These are phyloP conservation scores for Aspergillus sp. DNA, from an alignment of 2,329 filamentous ascomycete genomes.

Conservation along the genomic window DNA sequence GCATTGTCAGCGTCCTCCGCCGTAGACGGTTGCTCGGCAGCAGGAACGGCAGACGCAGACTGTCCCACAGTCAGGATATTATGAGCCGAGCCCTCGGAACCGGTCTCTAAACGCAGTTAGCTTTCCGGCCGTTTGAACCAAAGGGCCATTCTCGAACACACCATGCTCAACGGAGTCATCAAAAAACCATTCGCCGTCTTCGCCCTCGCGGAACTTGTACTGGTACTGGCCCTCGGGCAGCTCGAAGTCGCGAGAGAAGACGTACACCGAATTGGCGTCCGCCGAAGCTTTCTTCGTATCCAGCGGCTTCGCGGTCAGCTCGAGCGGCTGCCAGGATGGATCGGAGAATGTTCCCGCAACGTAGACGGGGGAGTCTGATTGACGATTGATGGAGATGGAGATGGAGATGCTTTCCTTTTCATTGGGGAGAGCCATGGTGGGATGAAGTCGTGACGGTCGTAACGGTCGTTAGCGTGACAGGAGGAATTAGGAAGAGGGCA, in stretches of 20 bases:
- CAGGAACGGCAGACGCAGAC: neutral
- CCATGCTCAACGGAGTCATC: constrained; percentile 17
- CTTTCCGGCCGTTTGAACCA: constrained; percentile 6
- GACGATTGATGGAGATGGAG: constrained; percentile 19
- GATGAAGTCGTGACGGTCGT: neutral
- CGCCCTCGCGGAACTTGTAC: constrained; percentile 18
- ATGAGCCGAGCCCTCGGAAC: constrained; percentile 1
- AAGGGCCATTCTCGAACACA: constrained; percentile 10
- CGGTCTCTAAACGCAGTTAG: constrained; percentile 5
- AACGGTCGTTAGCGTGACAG: no score
- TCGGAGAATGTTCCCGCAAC: constrained; percentile 19
- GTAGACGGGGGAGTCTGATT: constrained; percentile 17
- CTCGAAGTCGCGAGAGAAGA: constrained; percentile 13
- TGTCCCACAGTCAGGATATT: neutral
- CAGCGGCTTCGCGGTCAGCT: constrained; percentile 15
- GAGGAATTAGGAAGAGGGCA: no score
- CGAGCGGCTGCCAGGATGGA: constrained; percentile 18
- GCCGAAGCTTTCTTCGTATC: constrained; percentile 11
- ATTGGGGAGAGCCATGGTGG: constrained; percentile 3
- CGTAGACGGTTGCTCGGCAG: no score
- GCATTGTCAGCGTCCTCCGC: no score
- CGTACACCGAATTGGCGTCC: no score
- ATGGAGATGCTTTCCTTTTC: constrained; percentile 15
- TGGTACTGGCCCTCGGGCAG: constrained; percentile 15
- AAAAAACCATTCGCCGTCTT: constrained; percentile 17